Conservation (phyloP, 169 alveolate species). For the Babesia gibsoni region DNA sequence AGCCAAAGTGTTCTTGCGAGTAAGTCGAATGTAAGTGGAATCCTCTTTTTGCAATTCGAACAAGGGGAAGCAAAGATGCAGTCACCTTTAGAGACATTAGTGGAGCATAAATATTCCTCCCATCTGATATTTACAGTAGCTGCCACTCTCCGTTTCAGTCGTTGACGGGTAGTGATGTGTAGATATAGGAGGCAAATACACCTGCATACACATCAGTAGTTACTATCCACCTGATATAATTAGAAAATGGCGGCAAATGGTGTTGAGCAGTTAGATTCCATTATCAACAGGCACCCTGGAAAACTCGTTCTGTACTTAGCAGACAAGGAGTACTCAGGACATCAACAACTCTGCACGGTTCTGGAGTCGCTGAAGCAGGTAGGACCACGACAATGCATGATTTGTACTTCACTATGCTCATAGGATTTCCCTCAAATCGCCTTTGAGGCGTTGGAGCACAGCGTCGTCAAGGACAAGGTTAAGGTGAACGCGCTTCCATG, state of each 20-base stretch:
- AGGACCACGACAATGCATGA: neutral
- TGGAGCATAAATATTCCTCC: neutral
- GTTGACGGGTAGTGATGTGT: no score
- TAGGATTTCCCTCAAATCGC: conserved; percentile 44
- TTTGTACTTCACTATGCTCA: neutral
- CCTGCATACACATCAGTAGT: no score
- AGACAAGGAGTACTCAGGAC: conserved; percentile 35
- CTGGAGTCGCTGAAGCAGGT: conserved; percentile 33
- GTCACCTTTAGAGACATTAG: no score
- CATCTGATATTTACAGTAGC: neutral
- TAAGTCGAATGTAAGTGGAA: neutral
- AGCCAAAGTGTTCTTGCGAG: conserved; percentile 24
- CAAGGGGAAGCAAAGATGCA: neutral
- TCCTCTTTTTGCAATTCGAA: neutral
- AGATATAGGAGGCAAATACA: no score
- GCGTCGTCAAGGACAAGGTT: neutral
- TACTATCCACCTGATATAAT: no score
- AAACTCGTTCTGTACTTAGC: conserved; percentile 44
- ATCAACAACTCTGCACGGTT: conserved; percentile 30
- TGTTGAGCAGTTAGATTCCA: neutral
- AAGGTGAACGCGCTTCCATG: conserved; percentile 23
- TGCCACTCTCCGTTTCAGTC: neutral
- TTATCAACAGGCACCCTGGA: conserved; percentile 21
- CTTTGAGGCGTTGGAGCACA: conserved; percentile 12
- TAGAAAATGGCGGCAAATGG: neutral